These are phyloP conservation scores for Hypsizygus ulmarius DNA, from an alignment of 1,284 basidiomycete species.

Conservation along the genomic window DNA sequence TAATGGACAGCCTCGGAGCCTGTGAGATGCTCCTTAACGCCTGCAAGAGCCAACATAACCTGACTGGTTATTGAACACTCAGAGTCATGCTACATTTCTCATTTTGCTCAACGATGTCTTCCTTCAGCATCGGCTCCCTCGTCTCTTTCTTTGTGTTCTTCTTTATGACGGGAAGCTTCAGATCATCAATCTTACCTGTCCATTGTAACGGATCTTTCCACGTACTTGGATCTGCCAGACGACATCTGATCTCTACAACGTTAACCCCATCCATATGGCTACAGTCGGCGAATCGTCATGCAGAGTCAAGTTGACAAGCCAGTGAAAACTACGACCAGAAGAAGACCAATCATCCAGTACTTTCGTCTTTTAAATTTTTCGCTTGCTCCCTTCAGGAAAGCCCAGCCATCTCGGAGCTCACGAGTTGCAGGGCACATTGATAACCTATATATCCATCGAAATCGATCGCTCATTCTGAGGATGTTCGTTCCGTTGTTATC, in stretches of 20 bases:
- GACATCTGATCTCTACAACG: neutral
- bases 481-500: neutral
- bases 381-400: slow-evolving; percentile 11
- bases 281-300: neutral
- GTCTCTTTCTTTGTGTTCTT: no score
- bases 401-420: neutral
- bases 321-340: neutral
- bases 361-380: neutral
- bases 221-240: no score
- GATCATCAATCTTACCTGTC: no score
- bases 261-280: neutral
- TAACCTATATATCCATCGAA: neutral
- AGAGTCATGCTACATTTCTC: no score
- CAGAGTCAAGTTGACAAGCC: no score
- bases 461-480: no score
- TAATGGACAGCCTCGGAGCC: neutral
- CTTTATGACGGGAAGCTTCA: no score
- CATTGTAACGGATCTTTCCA: no score
- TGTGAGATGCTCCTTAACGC: neutral
- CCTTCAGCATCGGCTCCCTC: no score
- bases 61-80: no score
- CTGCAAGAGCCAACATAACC: neutral
- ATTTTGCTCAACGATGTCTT: no score
- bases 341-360: neutral
- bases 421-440: slow-evolving; percentile 3